These are phyloP conservation scores for Yamadazyma jaroonii DNA, from an alignment of 1,139 yeast genomes.

Conservation along the genomic window DNA sequence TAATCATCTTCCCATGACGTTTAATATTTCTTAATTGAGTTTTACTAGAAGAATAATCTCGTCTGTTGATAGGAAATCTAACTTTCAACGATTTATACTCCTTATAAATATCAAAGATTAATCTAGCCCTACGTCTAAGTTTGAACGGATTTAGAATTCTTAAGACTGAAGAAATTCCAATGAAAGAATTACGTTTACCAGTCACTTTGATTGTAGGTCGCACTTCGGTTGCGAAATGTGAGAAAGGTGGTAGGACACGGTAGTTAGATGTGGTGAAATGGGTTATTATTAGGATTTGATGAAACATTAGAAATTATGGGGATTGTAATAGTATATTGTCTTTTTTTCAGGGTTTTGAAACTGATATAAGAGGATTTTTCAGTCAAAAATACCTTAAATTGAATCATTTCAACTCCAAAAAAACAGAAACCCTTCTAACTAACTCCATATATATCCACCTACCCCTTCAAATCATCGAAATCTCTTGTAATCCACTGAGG, in stretches of 20 bases:
- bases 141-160: slow-evolving; percentile 12
- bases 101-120: slow-evolving; percentile 16
- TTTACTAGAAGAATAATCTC: slow-evolving; percentile 10
- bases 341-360: too few relatives aligned
- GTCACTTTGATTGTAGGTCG: slow-evolving; percentile 6
- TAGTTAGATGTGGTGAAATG: neutral
- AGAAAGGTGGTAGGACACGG: neutral
- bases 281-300: too few relatives aligned
- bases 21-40: slow-evolving; percentile 14
- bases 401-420: too few relatives aligned
- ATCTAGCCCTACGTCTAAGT: slow-evolving; percentile 12
- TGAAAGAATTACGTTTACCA: slow-evolving; percentile 3
- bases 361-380: too few relatives aligned
- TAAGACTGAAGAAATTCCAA: slow-evolving; percentile 5
- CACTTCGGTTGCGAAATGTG: neutral
- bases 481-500: neutral
- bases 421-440: too few relatives aligned
- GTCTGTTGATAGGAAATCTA: slow-evolving; percentile 15
- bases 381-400: too few relatives aligned
- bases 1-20: slow-evolving; percentile 16
- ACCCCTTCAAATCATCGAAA: too few relatives aligned
- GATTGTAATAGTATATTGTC: too few relatives aligned
- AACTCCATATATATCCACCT: neutral
- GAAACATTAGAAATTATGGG: too few relatives aligned
- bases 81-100: slow-evolving; percentile 25